Percentiles rank a stretch among this genome's conserved stretches.
Evolutionary conservation across 2,329 filamentous ascomycete genomes (phyloP).

Genomic region (Penicillium thymicola): DNA sequence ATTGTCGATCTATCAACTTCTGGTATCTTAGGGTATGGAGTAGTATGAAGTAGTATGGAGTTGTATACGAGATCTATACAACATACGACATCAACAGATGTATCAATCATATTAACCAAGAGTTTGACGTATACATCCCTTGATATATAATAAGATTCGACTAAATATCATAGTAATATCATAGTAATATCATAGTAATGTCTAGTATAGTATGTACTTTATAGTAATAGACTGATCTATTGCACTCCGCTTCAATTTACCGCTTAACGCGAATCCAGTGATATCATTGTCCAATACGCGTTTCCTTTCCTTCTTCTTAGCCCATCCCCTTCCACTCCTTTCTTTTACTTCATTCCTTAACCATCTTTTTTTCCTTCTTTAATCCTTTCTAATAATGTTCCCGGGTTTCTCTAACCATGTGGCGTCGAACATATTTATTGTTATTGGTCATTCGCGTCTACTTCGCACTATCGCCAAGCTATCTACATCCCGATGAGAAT

Average conservation of each 20-base stretch:
- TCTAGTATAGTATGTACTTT: no score
- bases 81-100: neutral
- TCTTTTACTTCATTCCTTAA: neutral
- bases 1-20: neutral
- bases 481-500: constrained; percentile 97
- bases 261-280: constrained; percentile 7
- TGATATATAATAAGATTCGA: no score
- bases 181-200: neutral
- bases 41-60: neutral
- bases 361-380: constrained; percentile 4
- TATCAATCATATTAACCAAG: neutral
- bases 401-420: constrained; percentile 58
- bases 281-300: constrained; percentile 27
- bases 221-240: neutral
- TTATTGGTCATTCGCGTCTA: constrained; percentile 84
- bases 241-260: neutral
- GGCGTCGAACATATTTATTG: constrained; percentile 83
- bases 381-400: constrained; percentile 17
- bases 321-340: constrained; percentile 4
- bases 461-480: constrained; percentile 91
- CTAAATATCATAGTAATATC: neutral
- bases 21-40: neutral
- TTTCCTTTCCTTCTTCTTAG: constrained; percentile 10
- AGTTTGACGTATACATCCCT: neutral
- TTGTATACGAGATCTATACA: neutral